phyloP scores from a whole-genome alignment of 2,329 filamentous ascomycete species.

The Cladosporium sphaerospermum region DNA sequence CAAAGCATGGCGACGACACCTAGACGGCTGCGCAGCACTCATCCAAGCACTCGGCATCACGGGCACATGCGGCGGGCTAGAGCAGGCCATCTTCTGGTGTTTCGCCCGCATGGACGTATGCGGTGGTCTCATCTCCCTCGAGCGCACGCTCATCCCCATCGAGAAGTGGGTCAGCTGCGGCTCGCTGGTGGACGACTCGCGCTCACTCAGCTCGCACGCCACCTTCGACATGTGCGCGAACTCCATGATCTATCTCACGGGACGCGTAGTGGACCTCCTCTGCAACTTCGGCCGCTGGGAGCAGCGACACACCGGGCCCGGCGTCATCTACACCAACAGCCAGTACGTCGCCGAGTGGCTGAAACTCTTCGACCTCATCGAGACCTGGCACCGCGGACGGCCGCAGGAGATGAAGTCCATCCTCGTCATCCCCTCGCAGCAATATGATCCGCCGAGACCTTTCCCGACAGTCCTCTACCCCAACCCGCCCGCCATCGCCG shows the following conservation, averaged over 20 bases:
- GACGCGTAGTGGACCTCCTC: slow-evolving; percentile 36
- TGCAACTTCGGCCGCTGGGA: slow-evolving; percentile 27
- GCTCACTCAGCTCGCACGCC: slow-evolving; percentile 28
- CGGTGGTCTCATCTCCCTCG: slow-evolving; percentile 49
- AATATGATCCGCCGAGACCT: slow-evolving; percentile 16
- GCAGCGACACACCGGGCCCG: slow-evolving; percentile 21
- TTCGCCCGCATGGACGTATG: slow-evolving; percentile 54
- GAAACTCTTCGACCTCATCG: slow-evolving; percentile 28
- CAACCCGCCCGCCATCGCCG: slow-evolving; percentile 38
- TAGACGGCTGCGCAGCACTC: slow-evolving; percentile 51
- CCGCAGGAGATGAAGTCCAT: slow-evolving; percentile 30
- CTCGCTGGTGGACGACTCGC: slow-evolving; percentile 32
- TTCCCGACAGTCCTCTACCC: slow-evolving; percentile 43
- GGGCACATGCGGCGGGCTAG: slow-evolving; percentile 46
- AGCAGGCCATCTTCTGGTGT: slow-evolving; percentile 53
- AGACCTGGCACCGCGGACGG: slow-evolving; percentile 28
- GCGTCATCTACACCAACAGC: slow-evolving; percentile 22
- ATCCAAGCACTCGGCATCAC: slow-evolving; percentile 47
- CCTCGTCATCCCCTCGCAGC: slow-evolving; percentile 25
- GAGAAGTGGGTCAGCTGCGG: slow-evolving; percentile 43
- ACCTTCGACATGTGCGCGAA: slow-evolving; percentile 54
- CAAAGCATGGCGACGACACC: slow-evolving; percentile 49
- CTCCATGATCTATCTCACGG: slow-evolving; percentile 52
- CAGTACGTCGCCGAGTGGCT: slow-evolving; percentile 23
- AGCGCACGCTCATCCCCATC: slow-evolving; percentile 45